Conservation (phyloP, 2,329 filamentous ascomycete genomes). For the Fusarium guadeloupense region DNA sequence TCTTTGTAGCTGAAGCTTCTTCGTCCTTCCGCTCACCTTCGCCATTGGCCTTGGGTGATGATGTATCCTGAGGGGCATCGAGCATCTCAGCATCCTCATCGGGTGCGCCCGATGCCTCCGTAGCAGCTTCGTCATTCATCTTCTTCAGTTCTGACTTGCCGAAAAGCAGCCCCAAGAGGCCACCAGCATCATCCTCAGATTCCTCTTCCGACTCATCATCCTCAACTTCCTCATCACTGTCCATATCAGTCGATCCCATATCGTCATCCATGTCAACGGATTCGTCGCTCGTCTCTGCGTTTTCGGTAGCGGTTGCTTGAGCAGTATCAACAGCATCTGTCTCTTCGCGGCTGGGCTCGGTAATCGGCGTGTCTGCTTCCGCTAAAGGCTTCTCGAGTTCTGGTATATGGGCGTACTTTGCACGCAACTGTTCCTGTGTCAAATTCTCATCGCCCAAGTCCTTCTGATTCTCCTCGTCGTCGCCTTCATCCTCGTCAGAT, state of each 20-base stretch:
- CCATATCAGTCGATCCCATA: constrained; percentile 66
- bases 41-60: constrained; percentile 27
- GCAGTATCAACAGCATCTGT: constrained; percentile 35
- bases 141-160: constrained; percentile 66
- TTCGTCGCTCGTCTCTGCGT: constrained; percentile 66
- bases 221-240: constrained; percentile 53
- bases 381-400: constrained; percentile 50
- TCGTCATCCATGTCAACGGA: constrained; percentile 76
- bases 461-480: constrained; percentile 65
- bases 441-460: constrained; percentile 69
- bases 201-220: constrained; percentile 58
- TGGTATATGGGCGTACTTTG: constrained; percentile 74
- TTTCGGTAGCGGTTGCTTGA: constrained; percentile 38
- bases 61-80: constrained; percentile 14
- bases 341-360: constrained; percentile 37
- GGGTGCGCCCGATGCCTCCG: constrained; percentile 22
- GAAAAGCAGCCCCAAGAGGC: constrained; percentile 67
- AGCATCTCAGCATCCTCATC: constrained; percentile 40
- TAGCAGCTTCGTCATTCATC: constrained; percentile 55
- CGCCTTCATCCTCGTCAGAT: constrained; percentile 69
- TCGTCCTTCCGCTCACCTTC: constrained; percentile 48
- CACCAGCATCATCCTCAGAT: constrained; percentile 55
- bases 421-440: constrained; percentile 73
- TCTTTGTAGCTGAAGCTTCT: constrained; percentile 47
- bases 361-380: constrained; percentile 37